Base-by-base conservation (phyloP, 768 basidiomycete species). In the Floccularia luteovirens region DNA sequence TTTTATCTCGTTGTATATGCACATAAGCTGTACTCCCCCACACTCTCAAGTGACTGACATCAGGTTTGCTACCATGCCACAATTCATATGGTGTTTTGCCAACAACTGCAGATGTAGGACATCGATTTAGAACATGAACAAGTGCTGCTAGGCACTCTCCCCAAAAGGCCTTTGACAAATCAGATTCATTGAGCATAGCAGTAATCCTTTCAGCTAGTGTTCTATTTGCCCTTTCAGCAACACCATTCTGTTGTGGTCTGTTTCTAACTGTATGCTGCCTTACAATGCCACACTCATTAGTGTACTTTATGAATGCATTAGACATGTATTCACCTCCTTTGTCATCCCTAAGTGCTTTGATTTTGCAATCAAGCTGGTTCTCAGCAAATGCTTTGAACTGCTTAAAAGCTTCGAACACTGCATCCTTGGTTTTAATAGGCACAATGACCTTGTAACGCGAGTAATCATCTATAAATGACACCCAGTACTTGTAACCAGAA, bases 181-280 rank as follows among this genome's bases (percentile, higher is more conserved):
- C 32, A 17, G 49, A 41, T 31, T 54, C 43, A 19, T 30, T 36
- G 10, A 67, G 52, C 51, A 68, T 55, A 0, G 60, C 46, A 14
- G 43, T 47, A 14, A 58, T 50, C 5, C 45, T 47, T 23, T 67
- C 59, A 1, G 52, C 45, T n/a, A 72, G 41, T 1, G 56, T 61
- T 7, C 55, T 46, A 35, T 72, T 70, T 1, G 48, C 44, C 2
- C 59, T 42, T 42, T 74, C 65, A 0, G 64, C 65, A 4, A 66
- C 55, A n/a, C 65, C 60, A 48, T 71, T 74, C 39, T 72, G 65
- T 47, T 67, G 60, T 3, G 64, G 65, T 32, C 45, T 48, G 24
- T 54, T 51, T 3, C 51, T 36, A 20, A 32, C 42, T 11, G 52
- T 58, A 40, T 50, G 47, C 34, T 53, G 47, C 5, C 51, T 42